Conservation (phyloP, 1,284 basidiomycete genomes). For the Cutaneotrichosporon arboriforme region DNA sequence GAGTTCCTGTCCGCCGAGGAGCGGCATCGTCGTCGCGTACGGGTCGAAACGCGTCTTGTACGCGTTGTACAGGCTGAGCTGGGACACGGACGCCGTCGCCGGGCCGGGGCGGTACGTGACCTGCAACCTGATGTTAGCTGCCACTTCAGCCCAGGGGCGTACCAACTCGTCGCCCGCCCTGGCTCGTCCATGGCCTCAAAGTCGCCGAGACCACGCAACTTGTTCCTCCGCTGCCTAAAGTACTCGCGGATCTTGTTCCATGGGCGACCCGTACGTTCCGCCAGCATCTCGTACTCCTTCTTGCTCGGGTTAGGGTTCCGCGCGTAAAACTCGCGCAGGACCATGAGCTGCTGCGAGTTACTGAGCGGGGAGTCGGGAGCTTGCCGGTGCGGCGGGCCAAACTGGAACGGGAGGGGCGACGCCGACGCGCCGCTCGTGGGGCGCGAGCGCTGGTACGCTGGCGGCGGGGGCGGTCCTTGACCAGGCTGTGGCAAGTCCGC, state of each 20-base stretch:
- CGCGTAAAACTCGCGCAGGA: conserved; percentile 37
- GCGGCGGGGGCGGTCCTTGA: conserved; percentile 14
- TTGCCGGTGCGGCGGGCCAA: conserved; percentile 14
- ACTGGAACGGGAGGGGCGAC: conserved; percentile 8
- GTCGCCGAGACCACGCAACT: conserved; percentile 37
- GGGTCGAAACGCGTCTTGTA: conserved; percentile 43
- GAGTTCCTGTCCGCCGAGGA: conserved; percentile 42
- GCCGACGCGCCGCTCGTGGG: background rate
- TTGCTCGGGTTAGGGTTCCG: conserved; percentile 40
- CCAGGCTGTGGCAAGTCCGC: conserved; percentile 10
- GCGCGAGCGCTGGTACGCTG: conserved; percentile 16
- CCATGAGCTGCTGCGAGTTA: conserved; percentile 32
- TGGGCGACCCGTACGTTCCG: conserved; percentile 35
- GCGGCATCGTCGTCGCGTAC: conserved; percentile 25
- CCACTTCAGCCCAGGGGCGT: conserved; percentile 1
- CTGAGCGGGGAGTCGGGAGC: conserved; percentile 16
- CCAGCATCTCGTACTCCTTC: conserved; percentile 31
- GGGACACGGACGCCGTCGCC: conserved; percentile 23
- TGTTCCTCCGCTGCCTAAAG: conserved; percentile 42
- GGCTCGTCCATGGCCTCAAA: conserved; percentile 42
- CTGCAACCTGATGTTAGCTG: conserved; percentile 29
- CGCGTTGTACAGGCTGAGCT: conserved; percentile 38
- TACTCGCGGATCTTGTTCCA: conserved; percentile 44
- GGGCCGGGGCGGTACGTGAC: conserved; percentile 34
- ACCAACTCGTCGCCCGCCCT: conserved; percentile 41